Evolutionary conservation across 2,329 filamentous ascomycete species (phyloP).

Genomic region (Diaporthe australafricana): DNA sequence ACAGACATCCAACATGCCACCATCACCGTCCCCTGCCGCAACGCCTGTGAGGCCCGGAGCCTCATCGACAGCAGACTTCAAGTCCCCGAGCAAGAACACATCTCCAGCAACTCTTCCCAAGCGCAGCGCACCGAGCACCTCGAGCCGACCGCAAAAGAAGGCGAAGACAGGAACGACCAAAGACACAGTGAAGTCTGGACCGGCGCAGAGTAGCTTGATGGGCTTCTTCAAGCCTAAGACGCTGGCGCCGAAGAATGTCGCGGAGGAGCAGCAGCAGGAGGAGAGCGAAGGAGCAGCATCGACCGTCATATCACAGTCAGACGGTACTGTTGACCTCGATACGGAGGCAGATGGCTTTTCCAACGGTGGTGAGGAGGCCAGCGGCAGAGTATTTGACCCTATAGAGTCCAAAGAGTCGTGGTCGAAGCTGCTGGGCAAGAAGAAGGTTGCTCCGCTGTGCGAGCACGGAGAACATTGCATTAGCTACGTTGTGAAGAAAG

Average conservation of each 20-base stretch:
- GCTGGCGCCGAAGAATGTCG: not conserved
- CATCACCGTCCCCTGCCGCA: slow-evolving; percentile 17
- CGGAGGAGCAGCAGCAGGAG: not conserved
- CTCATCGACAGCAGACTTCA: not conserved
- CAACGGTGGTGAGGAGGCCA: not conserved
- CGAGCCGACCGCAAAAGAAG: slow-evolving; percentile 55
- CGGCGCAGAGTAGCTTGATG: slow-evolving; percentile 70
- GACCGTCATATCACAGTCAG: not conserved
- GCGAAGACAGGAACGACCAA: slow-evolving; percentile 51
- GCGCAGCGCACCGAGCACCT: slow-evolving; percentile 11
- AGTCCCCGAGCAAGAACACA: not conserved
- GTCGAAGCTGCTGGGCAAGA: slow-evolving; percentile 84
- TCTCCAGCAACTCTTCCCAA: slow-evolving; percentile 4
- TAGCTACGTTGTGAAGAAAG: slow-evolving; percentile 85
- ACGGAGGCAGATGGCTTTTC: not conserved
- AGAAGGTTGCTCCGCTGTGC: slow-evolving; percentile 76
- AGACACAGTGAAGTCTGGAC: slow-evolving; percentile 33
- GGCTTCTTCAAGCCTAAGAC: slow-evolving; percentile 82
- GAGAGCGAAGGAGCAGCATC: not conserved
- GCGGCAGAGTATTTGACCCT: slow-evolving; percentile 70
- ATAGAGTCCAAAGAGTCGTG: slow-evolving; percentile 83
- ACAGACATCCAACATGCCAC: not conserved
- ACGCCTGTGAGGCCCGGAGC: not conserved
- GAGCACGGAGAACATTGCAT: slow-evolving; percentile 92
- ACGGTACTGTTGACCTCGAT: not conserved